A percentile compares a stretch with the other conserved stretches of the same genome.
Conservation (phyloP, 495 filamentous ascomycete genomes). For the Talaromyces stipitatus region DNA sequence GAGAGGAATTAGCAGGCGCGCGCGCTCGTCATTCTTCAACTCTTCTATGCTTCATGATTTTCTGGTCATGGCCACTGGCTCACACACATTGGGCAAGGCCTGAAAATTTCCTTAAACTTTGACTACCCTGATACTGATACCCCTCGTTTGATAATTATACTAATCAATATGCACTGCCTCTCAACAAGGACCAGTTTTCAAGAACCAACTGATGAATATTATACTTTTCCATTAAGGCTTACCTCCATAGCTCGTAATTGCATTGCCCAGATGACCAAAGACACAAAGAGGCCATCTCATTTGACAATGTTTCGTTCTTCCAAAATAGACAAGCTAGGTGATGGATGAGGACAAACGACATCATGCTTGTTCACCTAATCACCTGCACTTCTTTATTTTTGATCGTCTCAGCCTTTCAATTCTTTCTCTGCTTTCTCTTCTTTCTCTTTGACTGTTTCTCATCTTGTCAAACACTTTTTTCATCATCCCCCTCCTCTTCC, state of each 20-base stretch:
- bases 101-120: too few relatives aligned
- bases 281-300: not conserved
- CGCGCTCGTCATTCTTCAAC: not conserved
- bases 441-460: not conserved
- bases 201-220: not conserved
- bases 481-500: too few relatives aligned
- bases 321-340: too few relatives aligned
- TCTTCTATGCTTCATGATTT: not conserved
- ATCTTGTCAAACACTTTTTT: too few relatives aligned
- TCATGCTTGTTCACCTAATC: not conserved
- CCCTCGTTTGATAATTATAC: not conserved
- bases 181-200: not conserved
- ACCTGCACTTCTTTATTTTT: not conserved
- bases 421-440: not conserved
- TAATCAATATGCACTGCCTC: not conserved
- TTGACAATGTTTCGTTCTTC: not conserved
- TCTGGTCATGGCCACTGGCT: not conserved
- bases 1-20: slow-evolving; percentile 20
- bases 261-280: not conserved
- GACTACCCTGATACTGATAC: too few relatives aligned
- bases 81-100: not conserved
- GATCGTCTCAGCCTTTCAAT: not conserved
- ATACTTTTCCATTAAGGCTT: not conserved
- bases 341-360: not conserved
- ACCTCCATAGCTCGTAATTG: not conserved